A percentile compares a stretch with the other conserved stretches of the same genome.
These are phyloP conservation scores for Davidsoniella australis DNA, from an alignment of 2,329 filamentous ascomycete genomes.

Conservation along the genomic window DNA sequence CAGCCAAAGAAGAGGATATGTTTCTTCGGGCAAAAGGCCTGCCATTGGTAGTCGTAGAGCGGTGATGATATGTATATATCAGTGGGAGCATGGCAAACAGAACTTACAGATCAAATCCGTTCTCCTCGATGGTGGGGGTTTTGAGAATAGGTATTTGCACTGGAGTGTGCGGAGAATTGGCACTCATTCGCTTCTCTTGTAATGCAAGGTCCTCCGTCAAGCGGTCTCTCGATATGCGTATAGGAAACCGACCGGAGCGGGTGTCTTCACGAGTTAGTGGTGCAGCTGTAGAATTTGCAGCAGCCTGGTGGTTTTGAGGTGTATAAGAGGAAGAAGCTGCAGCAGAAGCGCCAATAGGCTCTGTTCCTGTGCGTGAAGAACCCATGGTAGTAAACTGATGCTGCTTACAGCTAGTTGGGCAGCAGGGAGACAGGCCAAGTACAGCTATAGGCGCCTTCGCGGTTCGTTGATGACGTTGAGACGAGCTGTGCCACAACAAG, in stretches of 20 bases:
- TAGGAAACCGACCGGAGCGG: constrained; percentile 8
- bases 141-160: not conserved
- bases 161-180: not conserved
- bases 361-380: constrained; percentile 1
- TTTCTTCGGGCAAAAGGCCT: not conserved
- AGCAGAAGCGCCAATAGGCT: constrained; percentile 1
- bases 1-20: not conserved
- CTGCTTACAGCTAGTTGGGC: no score
- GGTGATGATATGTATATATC: not conserved
- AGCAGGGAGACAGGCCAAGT: no score
- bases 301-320: not conserved
- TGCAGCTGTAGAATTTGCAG: not conserved
- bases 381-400: not conserved
- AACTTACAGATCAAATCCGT: constrained; percentile 10
- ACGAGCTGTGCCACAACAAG: no score
- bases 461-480: no score
- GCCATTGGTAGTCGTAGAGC: not conserved
- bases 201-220: constrained; percentile 1
- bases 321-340: constrained; percentile 1
- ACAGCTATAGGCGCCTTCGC: no score
- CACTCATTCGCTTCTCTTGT: constrained; percentile 7
- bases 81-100: not conserved
- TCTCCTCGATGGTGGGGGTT: constrained; percentile 3
- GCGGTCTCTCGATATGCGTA: constrained; percentile 9
- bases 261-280: constrained; percentile 5